Conservation (phyloP, 345 rosid genomes). For the Clarkia xantiana region DNA sequence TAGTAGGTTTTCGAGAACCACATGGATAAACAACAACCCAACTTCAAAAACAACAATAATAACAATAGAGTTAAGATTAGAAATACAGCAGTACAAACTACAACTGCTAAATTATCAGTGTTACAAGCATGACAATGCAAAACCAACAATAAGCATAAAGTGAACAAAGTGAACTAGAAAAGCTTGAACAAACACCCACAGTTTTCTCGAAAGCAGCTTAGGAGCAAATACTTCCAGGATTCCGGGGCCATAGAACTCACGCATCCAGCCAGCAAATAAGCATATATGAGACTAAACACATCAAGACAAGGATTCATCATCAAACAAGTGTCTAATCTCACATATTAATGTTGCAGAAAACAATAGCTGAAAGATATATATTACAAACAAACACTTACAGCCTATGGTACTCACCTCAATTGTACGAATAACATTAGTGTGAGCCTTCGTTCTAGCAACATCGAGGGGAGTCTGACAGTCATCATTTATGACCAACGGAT, state of each 20-base stretch:
- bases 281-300: constrained; percentile 46
- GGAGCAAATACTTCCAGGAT: constrained; percentile 77
- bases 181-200: constrained; percentile 35
- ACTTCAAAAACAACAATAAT: constrained; percentile 21
- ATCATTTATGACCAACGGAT: constrained; percentile 69
- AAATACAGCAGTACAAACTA: background rate
- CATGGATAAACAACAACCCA: constrained; percentile 85
- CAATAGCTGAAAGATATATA: too few species aligned
- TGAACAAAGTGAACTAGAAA: background rate
- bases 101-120: background rate
- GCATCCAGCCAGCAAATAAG: constrained; percentile 90
- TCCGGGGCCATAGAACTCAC: constrained; percentile 77
- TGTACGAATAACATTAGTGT: constrained; percentile 51
- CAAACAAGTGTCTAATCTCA: background rate
- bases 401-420: constrained; percentile 47
- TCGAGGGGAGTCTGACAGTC: constrained; percentile 85
- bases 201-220: constrained; percentile 71
- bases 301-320: background rate
- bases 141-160: background rate
- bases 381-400: background rate
- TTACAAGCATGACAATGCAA: background rate
- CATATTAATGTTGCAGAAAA: background rate
- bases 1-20: constrained; percentile 52
- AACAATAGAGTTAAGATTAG: background rate
- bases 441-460: constrained; percentile 79